Percentiles rank a stretch among this genome's conserved stretches.
Evolutionary conservation across 176 grass and related monocot species (phyloP).

Genomic region (maize (Zea mays)): DNA sequence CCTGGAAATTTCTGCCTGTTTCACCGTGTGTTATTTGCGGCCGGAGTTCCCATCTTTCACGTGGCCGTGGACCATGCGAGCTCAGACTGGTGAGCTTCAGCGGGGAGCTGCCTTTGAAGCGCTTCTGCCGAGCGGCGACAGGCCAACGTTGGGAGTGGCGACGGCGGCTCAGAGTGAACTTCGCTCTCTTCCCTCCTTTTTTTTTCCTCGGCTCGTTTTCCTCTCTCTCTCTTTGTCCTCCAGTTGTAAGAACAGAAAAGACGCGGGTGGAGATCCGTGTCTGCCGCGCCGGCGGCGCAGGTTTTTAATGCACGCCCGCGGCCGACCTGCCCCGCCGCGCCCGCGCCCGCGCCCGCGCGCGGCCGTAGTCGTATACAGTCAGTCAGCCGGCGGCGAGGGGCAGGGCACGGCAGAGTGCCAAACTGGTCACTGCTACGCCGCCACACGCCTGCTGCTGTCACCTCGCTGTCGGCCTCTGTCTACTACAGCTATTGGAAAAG

Average conservation of each 20-base stretch:
- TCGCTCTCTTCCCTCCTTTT: background rate
- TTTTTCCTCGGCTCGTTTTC: background rate
- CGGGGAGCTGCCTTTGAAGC: background rate
- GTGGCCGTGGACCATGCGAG: background rate
- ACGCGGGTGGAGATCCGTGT: slow-evolving; percentile 12
- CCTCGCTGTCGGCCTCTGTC: background rate
- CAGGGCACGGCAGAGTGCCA: background rate
- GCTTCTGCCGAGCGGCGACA: background rate
- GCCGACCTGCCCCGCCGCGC: background rate
- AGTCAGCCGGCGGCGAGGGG: background rate
- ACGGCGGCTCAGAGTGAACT: background rate
- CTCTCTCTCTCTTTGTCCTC: background rate
- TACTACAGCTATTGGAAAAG: background rate
- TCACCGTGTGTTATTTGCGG: background rate
- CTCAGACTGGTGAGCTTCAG: background rate
- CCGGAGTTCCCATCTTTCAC: background rate
- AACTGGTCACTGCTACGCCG: background rate
- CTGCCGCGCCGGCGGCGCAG: background rate
- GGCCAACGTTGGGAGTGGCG: background rate
- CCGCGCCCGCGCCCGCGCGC: too few relatives aligned
- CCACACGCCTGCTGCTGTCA: background rate
- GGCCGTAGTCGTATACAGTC: background rate
- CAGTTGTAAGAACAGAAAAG: slow-evolving; percentile 23
- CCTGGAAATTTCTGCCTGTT: background rate
- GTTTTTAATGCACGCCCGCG: slow-evolving; percentile 13